These are phyloP conservation scores for Sinapis alba DNA, from an alignment of 441 rosid species.

Conservation along the genomic window DNA sequence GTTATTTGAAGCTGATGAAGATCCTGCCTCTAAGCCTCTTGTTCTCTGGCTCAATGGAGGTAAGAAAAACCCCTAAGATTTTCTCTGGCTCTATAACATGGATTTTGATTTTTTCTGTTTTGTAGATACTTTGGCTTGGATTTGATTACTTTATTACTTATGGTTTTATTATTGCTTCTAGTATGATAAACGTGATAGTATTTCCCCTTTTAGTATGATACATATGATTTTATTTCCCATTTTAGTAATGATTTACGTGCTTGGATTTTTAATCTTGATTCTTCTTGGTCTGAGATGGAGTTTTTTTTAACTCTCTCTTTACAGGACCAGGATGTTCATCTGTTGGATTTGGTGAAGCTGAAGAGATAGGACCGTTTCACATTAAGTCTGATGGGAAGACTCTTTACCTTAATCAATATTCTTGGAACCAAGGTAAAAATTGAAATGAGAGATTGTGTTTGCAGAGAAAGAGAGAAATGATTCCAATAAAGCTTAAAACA, in stretches of 20 bases:
- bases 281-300: not conserved
- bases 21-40: conserved; percentile 82
- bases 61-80: conserved; percentile 11
- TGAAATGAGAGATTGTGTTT: not conserved
- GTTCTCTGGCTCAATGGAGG: conserved; percentile 98
- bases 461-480: not conserved
- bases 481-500: conserved; percentile 8
- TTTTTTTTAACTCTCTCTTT: not conserved
- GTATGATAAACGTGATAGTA: not conserved
- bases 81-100: not conserved
- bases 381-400: conserved; percentile 72
- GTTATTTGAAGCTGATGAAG: conserved; percentile 76
- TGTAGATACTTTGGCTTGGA: not conserved
- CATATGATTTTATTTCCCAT: not conserved
- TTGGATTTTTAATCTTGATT: not conserved
- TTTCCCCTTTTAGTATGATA: not conserved
- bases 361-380: conserved; percentile 94
- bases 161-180: not conserved
- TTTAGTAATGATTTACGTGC: not conserved
- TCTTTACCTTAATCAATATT: conserved; percentile 52
- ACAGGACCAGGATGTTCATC: conserved; percentile 98
- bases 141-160: too few relatives aligned
- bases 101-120: not conserved
- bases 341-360: conserved; percentile 85
- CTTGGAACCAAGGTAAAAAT: not conserved